Base-by-base conservation (phyloP, 2,329 filamentous ascomycete genomes). In the Plenodomus biglobosus region DNA sequence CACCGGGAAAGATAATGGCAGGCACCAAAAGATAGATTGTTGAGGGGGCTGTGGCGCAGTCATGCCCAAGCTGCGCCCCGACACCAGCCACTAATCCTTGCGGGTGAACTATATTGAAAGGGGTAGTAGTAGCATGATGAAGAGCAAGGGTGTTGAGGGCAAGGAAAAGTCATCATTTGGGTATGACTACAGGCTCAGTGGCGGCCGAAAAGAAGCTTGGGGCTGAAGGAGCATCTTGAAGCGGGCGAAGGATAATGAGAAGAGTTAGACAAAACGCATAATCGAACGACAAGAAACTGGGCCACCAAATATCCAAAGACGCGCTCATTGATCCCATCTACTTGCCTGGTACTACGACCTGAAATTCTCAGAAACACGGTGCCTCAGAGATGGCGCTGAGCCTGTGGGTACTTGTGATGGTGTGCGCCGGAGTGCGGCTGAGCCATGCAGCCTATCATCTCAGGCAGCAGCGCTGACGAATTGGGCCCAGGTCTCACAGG, bases 21-120 rank as follows among this genome's bases (percentile, higher is more conserved):
- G 10, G 16, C 15, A 27, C 16, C 36, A 17, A 19, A 17, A 27
- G 2, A 16, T 17, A 34, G 37, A 38, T 34, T 50, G 44, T 55
- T 55, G 53, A 47, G 50, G 44, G 21, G 20, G 39, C 38, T n/a
- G 49, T 53, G 50, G 52, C 52, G 46, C 50, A 55, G 52, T 22
- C 22, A 30, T 37, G 39, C 11, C 27, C 30, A 39, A 45, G 44
- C 49, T 45, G 42, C 49, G 49, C 49, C 49, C n/a, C 44, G n/a
- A 15, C 11, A 32, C 27, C 27, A 32, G 11, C 27, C 27, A 11
- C 27, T 32, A 24, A 11, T 24, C 11, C 27, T 6, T 15, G 3
- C 15, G 8, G 27, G 27, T 32, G 13, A 18, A 8, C 16, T 7
- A 10, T 15, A 38, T 38, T 16, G 8, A 21, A 4, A 21, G 24